Percentiles rank a stretch among this genome's conserved stretches.
These are phyloP conservation scores for Coffea eugenioides DNA, from an alignment of 257 asterid genomes.

Conservation along the genomic window DNA sequence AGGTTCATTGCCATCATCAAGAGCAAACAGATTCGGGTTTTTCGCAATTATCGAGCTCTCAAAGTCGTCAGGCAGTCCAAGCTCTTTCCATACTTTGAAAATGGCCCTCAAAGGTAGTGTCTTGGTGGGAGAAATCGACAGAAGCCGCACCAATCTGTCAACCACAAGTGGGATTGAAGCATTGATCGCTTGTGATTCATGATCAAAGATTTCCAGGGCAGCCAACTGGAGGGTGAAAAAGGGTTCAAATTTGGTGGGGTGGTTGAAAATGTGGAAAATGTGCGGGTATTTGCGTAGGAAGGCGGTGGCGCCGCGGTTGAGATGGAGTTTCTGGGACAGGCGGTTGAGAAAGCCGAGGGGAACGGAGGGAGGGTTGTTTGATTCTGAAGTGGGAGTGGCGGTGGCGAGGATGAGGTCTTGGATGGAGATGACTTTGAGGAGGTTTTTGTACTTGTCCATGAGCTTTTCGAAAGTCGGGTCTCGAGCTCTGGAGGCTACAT, in stretches of 20 bases:
- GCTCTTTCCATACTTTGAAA: conserved; percentile 79
- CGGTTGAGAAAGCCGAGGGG: conserved; percentile 81
- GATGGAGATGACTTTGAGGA: conserved; percentile 61
- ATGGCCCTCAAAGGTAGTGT: conserved; percentile 74
- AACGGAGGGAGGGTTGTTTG: conserved; percentile 49
- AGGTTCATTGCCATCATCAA: conserved; percentile 61
- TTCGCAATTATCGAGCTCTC: conserved; percentile 66
- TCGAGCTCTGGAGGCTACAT: conserved; percentile 68
- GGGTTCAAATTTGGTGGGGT: conserved; percentile 56
- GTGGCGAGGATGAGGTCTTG: conserved; percentile 77
- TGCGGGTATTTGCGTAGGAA: conserved; percentile 85
- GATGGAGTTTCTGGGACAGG: conserved; percentile 77
- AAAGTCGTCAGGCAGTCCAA: conserved; percentile 85
- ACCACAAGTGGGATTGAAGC: conserved; percentile 47
- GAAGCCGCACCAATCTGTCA: conserved; percentile 55
- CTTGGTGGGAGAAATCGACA: conserved; percentile 67
- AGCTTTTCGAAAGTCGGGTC: conserved; percentile 88
- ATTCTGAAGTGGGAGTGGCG: conserved; percentile 9
- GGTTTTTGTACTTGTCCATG: conserved; percentile 79
- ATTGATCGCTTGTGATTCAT: conserved; percentile 48
- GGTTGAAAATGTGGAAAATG: conserved; percentile 66
- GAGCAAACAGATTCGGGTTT: conserved; percentile 53
- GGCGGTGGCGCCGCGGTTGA: conserved; percentile 74
- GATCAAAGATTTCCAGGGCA: conserved; percentile 43
- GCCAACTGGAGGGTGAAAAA: conserved; percentile 56